A percentile compares a stretch with the other conserved stretches of the same genome.
Evolutionary conservation across 2,329 filamentous ascomycete species (phyloP).

Genomic region (Pyrenochaeta sp.): DNA sequence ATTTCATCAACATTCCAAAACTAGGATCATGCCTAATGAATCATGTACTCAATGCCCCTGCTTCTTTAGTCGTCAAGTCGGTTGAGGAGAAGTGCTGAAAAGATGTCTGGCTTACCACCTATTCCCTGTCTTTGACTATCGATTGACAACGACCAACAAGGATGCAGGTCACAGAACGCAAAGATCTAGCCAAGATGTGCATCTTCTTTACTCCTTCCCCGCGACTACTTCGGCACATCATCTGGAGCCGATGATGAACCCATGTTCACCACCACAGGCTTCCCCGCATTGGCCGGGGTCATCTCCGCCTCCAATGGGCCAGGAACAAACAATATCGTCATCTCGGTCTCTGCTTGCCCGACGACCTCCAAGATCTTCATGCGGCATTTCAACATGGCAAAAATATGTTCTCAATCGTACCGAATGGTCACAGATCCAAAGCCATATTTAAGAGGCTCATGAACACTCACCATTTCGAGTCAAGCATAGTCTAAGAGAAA

Average conservation of each 20-base stretch:
- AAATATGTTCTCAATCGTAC: not conserved
- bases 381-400: not conserved
- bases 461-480: not conserved
- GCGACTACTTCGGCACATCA: slow-evolving; percentile 4
- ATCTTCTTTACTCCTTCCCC: not conserved
- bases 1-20: no score
- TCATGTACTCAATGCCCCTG: no score
- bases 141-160: no score
- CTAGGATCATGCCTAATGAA: no score
- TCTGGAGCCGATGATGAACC: no score
- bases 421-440: not conserved
- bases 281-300: slow-evolving; percentile 15
- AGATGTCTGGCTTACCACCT: no score
- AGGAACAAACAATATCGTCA: slow-evolving; percentile 7
- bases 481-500: not conserved
- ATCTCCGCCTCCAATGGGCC: not conserved
- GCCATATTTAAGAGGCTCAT: not conserved
- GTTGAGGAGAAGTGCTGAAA: no score
- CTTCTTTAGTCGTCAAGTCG: no score
- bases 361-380: not conserved
- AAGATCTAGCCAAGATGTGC: no score
- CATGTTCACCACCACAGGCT: slow-evolving; percentile 7
- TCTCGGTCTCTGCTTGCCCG: slow-evolving; percentile 15
- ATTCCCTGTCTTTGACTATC: no score
- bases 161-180: no score